A percentile compares a stretch with the other conserved stretches of the same genome.
Conservation (phyloP, 2,329 filamentous ascomycete species). For the Colletotrichum horii region DNA sequence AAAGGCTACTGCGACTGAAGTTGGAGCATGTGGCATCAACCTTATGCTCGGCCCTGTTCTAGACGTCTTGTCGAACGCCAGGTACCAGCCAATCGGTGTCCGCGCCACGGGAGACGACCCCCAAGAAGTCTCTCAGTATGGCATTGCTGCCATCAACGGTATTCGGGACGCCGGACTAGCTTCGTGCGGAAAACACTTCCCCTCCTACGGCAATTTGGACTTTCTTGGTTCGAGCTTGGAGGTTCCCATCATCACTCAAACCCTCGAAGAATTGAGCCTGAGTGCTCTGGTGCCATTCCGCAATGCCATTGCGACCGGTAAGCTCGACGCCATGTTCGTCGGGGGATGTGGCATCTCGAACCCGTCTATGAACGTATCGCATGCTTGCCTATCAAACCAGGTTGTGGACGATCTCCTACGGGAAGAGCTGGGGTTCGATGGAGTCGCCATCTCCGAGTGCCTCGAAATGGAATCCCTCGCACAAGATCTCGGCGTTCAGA, state of each 20-base stretch:
- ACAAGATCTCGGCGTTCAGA: conserved; percentile 95
- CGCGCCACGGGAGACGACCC: conserved; percentile 91
- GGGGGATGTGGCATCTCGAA: conserved; percentile 94
- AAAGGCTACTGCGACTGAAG: conserved; percentile 90
- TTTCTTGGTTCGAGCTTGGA: conserved; percentile 90
- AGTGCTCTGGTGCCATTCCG: conserved; percentile 91
- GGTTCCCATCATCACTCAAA: conserved; percentile 95
- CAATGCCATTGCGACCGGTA: conserved; percentile 83
- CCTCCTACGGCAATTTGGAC: conserved; percentile 93
- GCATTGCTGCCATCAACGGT: conserved; percentile 87
- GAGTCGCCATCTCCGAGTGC: conserved; percentile 94
- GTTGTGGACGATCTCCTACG: conserved; percentile 89
- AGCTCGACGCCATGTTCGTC: conserved; percentile 91
- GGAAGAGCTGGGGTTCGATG: conserved; percentile 87
- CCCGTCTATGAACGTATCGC: conserved; percentile 90
- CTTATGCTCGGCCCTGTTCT: conserved; percentile 93
- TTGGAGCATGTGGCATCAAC: conserved; percentile 93
- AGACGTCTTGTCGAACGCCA: conserved; percentile 91
- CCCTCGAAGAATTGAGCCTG: conserved; percentile 88
- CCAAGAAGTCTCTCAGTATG: conserved; percentile 92
- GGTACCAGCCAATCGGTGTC: conserved; percentile 89
- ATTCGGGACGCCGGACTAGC: conserved; percentile 90
- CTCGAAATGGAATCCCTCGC: conserved; percentile 96
- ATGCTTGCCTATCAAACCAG: conserved; percentile 91
- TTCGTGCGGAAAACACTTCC: conserved; percentile 95